Percentiles rank a stretch among this genome's conserved stretches.
Evolutionary conservation across 495 filamentous ascomycete genomes (phyloP).

Genomic region (Penicillium lividum): DNA sequence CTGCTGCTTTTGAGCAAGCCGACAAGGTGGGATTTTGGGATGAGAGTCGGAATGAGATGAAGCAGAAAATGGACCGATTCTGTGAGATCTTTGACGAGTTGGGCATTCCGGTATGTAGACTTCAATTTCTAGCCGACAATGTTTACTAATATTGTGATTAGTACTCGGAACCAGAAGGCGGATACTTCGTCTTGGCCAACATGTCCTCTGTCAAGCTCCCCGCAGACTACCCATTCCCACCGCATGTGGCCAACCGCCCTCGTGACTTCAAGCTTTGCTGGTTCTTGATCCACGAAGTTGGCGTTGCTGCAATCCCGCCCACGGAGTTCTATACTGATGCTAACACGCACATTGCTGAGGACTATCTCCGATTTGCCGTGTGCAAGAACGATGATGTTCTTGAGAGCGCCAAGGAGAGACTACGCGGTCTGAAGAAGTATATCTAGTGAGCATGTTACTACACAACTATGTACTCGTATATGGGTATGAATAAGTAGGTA

Average conservation of each 20-base stretch:
- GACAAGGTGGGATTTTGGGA: constrained; percentile 88
- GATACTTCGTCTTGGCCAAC: constrained; percentile 96
- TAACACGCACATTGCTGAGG: constrained; percentile 83
- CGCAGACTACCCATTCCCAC: constrained; percentile 78
- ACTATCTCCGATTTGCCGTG: constrained; percentile 93
- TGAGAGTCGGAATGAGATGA: constrained; percentile 80
- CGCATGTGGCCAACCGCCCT: constrained; percentile 79
- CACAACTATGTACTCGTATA: neutral
- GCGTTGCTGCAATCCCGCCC: constrained; percentile 92
- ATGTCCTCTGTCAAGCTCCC: constrained; percentile 82
- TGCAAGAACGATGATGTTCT: constrained; percentile 93
- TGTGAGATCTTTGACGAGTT: constrained; percentile 88
- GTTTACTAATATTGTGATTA: constrained; percentile 16
- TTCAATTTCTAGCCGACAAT: neutral
- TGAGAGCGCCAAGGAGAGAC: constrained; percentile 83
- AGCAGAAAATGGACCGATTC: constrained; percentile 81
- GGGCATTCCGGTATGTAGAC: constrained; percentile 63
- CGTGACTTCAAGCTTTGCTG: constrained; percentile 92
- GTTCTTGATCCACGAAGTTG: constrained; percentile 96
- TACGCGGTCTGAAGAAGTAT: constrained; percentile 84
- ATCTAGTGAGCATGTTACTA: constrained; percentile 42
- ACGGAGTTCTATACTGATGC: constrained; percentile 91
- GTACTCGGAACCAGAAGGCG: constrained; percentile 92
- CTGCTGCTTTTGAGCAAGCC: constrained; percentile 90
- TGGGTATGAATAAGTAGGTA: neutral